Evolutionary conservation across 495 filamentous ascomycete genomes (phyloP), one percentile per base, ranked within the genome.

Genomic region (Lasiosphaeria ovina): DNA sequence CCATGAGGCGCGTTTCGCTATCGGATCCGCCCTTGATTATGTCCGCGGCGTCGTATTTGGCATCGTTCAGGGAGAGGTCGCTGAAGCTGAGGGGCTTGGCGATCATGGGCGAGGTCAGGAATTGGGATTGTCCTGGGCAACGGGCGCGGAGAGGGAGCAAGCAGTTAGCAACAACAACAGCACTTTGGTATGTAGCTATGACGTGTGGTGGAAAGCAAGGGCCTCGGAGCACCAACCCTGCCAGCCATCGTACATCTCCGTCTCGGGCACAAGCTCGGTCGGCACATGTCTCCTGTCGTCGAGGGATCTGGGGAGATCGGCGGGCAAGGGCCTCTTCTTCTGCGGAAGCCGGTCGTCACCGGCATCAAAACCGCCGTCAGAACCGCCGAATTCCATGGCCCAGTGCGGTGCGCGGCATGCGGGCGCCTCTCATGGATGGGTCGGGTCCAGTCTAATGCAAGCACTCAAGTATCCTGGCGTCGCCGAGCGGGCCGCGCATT

Each of bases 201-300:
- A 64, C 58, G 55, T 62, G 53, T 38, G 51, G 57, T 24, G 48
- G 54, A 70, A 55, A 32, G 16, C 7, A 62, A 54, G 55, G 49
- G 38, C 12, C 59, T 49, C 24, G 51, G 42, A 42, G 16, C 40
- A 72, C 78, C 38, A 72, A 97, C 93, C 93, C 87, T 97, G 92
- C 94, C 94, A 98, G 60, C 90, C 95, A 83, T 98, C 94, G 72
- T 98, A 98, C 79, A 97, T 89, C 82, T 98, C 93, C 32, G 92
- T 96, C 79, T 97, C 93, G 7, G 82, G 83, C 33, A 89, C 81
- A 62, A 78, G 70, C 36, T 80, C 75, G 38, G 73, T 73, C 11
- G 77, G 76, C 4, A 82, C 76, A 57, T 81, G 84, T 70, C 87
- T 85, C 55, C 93, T 83, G 76, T 98, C 95, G 66, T 98, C 89